Percentiles rank a stretch among this genome's conserved stretches.
Conservation (phyloP, 306 rosid genomes). For the Vigna hirtella region DNA sequence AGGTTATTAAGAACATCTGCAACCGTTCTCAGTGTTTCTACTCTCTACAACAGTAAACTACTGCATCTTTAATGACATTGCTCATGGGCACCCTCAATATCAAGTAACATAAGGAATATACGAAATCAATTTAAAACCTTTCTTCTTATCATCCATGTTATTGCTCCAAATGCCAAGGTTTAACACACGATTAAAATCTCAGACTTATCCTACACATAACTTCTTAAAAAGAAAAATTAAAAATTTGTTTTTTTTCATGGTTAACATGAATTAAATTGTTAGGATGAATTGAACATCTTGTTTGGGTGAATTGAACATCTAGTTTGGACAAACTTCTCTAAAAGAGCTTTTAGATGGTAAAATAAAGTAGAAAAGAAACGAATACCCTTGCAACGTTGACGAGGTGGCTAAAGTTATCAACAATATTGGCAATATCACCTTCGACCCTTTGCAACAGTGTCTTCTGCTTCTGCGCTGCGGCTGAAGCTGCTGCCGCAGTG, state of each 20-base stretch:
- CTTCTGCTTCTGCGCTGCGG: slow-evolving; percentile 88
- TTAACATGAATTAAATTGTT: neutral
- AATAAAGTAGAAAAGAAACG: too few relatives aligned
- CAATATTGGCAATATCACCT: slow-evolving; percentile 70
- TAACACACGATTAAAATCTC: neutral
- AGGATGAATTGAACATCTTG: neutral
- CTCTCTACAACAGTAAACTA: neutral
- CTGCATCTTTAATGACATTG: neutral
- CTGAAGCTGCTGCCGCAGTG: slow-evolving; percentile 56
- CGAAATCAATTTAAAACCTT: neutral
- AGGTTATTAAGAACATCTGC: neutral
- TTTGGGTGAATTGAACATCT: neutral
- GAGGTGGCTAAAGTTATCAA: slow-evolving; percentile 89
- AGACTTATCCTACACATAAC: slow-evolving; percentile 8
- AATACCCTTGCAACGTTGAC: slow-evolving; percentile 82
- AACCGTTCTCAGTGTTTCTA: neutral
- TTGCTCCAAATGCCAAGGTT: neutral
- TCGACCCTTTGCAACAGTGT: slow-evolving; percentile 72
- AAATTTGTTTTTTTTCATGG: neutral
- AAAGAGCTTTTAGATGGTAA: too few relatives aligned
- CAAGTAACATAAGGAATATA: neutral
- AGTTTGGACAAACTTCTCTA: too few relatives aligned
- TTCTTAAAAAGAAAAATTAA: too few relatives aligned
- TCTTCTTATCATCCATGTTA: neutral
- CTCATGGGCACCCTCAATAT: neutral